phyloP scores from a whole-genome alignment of 805 yeast genomes.

The Saccharomyces eubayanus region DNA sequence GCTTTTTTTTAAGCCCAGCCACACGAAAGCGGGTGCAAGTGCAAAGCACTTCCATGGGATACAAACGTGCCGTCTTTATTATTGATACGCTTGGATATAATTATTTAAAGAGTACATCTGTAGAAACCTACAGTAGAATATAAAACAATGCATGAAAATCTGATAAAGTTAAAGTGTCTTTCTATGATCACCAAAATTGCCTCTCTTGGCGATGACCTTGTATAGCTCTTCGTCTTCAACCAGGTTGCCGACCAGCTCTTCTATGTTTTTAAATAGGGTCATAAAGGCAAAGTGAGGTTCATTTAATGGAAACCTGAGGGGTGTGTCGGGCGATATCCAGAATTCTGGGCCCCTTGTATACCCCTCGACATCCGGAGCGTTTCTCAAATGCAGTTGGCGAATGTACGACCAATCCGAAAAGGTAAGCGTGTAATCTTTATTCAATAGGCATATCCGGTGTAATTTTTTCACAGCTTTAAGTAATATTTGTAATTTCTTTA shows the following conservation, averaged over 20 bases:
- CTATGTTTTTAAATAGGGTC: conserved; percentile 28
- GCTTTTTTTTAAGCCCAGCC: not conserved
- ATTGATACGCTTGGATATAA: not conserved
- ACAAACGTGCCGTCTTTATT: not conserved
- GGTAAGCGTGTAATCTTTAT: conserved; percentile 13
- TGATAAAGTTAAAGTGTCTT: not conserved
- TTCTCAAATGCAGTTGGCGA: conserved; percentile 1
- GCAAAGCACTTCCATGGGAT: not conserved
- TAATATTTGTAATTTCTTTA: conserved; percentile 9
- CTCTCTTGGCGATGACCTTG: not conserved
- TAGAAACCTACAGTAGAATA: not conserved
- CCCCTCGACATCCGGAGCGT: conserved; percentile 1
- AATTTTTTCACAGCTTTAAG: conserved; percentile 14
- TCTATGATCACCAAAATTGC: not conserved
- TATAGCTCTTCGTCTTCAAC: not conserved
- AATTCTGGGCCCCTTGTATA: conserved; percentile 28
- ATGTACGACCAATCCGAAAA: conserved; percentile 24
- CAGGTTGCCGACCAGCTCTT: conserved; percentile 5
- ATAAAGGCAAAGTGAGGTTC: conserved; percentile 57
- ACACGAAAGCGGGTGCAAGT: not conserved
- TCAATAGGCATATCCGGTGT: conserved; percentile 13
- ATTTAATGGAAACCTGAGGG: conserved; percentile 58
- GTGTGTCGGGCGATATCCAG: conserved; percentile 64
- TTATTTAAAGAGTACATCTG: not conserved
- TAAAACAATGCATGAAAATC: not conserved